Base-by-base conservation (phyloP, 129 eudicot genomes). In the Ambrosia artemisiifolia region DNA sequence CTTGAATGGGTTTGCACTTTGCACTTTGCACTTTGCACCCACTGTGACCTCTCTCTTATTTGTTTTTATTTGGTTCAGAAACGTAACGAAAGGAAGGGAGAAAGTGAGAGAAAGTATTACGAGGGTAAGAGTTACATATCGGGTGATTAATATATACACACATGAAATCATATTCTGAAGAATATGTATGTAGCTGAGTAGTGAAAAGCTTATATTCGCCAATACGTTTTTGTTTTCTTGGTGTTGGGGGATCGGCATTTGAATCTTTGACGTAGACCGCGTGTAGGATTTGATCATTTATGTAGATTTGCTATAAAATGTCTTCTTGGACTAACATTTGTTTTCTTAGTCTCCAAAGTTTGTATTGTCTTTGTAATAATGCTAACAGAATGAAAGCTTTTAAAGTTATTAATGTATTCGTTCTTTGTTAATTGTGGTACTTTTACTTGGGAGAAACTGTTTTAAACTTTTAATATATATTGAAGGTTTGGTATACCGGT, bases 1-100 rank as follows among this genome's bases (percentile, higher is more conserved):
- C 36, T 34, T 61, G 14, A 3, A 63, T 0, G 16, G 16, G 51
- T 16, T 44, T 17, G 55, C 28, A 30, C 74, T 65, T 24, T 24
- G 1, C 28, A 24, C 28, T 16, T 44, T 17, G 55, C 28, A 30
- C 74, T 65, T 24, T 24, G 1, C 28, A 24, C 28, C 51, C 50
- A 57, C 11, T 2, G 38, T 30, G 10, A 1, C 35, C 19, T 14
- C 18, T 11, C 28, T 11, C 3, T 4, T 3, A 19, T 19, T 10
- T 11, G 11, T 33, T 24, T 20, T 24, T 63, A 11, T 54, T 63
- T 56, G 43, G 63, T 65, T 63, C 87, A 95, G 99, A 95, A 88
- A 74, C 99, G 99, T 61, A 91, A 95, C 75, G 99, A 88, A 80
- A 88, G 88, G 81, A 95, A 95, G 68, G 89, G 85, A 66, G 99